These are phyloP conservation scores for Pisolithus thermaeus DNA, from an alignment of 1,284 basidiomycete species.

Conservation along the genomic window DNA sequence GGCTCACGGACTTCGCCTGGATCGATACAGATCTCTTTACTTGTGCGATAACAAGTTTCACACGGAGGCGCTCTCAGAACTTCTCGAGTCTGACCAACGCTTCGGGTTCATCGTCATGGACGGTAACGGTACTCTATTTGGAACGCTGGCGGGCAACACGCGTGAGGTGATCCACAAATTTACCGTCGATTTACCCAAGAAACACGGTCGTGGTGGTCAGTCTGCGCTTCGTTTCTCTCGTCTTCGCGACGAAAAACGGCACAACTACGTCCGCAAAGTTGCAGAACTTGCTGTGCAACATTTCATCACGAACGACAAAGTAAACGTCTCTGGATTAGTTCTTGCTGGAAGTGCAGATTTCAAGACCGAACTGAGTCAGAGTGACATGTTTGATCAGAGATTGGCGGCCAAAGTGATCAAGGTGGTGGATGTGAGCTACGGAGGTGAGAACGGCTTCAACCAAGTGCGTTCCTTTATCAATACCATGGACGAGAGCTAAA, in stretches of 20 bases:
- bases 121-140: conserved; percentile 95
- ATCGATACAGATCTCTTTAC: conserved; percentile 74
- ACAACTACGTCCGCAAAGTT: conserved; percentile 99
- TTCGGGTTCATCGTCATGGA: conserved; percentile 99
- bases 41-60: conserved; percentile 99
- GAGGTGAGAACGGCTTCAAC: conserved; percentile 99
- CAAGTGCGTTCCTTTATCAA: conserved; percentile 49
- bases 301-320: conserved; percentile 97
- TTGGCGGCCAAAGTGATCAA: conserved; percentile 91
- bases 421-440: conserved; percentile 97
- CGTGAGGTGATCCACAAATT: conserved; percentile 98
- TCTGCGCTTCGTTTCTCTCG: conserved; percentile 99
- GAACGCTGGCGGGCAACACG: conserved; percentile 94
- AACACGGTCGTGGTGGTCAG: conserved; percentile 99
- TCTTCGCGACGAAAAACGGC: conserved; percentile 97
- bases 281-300: conserved; percentile 96
- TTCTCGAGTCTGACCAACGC: conserved; percentile 95
- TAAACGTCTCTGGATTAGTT: conserved; percentile 97
- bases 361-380: conserved; percentile 96
- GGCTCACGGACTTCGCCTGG: conserved; percentile 1
- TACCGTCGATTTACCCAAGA: conserved; percentile 98
- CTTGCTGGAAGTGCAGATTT: conserved; percentile 98
- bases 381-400: conserved; percentile 93
- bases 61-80: conserved; percentile 94
- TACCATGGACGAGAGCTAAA: conserved; percentile 7